Base-by-base conservation (phyloP, 2,329 filamentous ascomycete genomes). In the Cladorrhinum sp. region DNA sequence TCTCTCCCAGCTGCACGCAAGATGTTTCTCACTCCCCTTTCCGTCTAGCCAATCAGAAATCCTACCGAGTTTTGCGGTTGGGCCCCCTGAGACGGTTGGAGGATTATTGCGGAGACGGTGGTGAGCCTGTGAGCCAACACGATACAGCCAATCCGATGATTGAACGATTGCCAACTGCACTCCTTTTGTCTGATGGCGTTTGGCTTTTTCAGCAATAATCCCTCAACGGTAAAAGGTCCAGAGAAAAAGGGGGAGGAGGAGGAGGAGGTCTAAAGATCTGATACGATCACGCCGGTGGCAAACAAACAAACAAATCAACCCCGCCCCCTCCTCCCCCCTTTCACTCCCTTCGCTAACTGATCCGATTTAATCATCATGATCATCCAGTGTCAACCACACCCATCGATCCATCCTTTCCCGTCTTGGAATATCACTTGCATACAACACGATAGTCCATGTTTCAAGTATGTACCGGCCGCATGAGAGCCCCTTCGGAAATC, bases 31-130 rank as follows among this genome's bases (percentile, higher is more conserved):
- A 18, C 42, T 20, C n/a, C 24, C 20, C 18, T 10, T 20, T 50
- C 26, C 30, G 24, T 30, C 12, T 20, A 49, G 39, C 64, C 62
- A 64, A 66, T 64, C 60, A 60, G 26, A 53, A 42, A 33, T 24
- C 20, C 24, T 50, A 16, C 28, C 39, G 24, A 26, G 39, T 46
- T 49, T 46, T 23, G 52, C 57, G 55, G 58, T 62, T 61, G 58
- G 59, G 12, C 56, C 58, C 46, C 64, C 64, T 66, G 62, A 66
- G 64, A 66, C 64, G 53, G 55, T 30, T 61, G 63, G 60, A 24
- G 57, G 33, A 28, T 23, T 46, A 46, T 46, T 46, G 18, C 42
- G 42, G 42, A 46, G 42, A 18, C 18, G 42, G 52, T 26, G 50
- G 54, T 50, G 60, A 62, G 46, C 58, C 60, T 28, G 55, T 8